Percentiles rank a stretch among this genome's conserved stretches.
These are phyloP conservation scores for Rhodotorula sp. DNA, from an alignment of 1,284 basidiomycete genomes.

Conservation along the genomic window DNA sequence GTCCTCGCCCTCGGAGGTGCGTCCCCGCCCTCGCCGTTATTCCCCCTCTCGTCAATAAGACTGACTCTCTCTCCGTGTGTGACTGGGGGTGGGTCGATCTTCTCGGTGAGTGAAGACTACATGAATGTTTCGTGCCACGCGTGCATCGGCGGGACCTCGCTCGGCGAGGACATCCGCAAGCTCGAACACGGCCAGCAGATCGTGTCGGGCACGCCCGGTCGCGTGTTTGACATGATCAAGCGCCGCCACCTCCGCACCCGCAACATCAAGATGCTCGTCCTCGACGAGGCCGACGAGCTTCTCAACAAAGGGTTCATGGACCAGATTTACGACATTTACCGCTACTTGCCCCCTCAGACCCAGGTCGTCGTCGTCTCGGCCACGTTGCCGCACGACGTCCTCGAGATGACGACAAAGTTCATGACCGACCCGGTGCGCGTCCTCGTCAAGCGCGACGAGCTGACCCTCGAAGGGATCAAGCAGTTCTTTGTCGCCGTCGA, in stretches of 20 bases:
- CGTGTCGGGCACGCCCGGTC: conserved; percentile 94
- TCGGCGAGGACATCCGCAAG: conserved; percentile 98
- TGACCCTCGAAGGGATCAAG: conserved; percentile 99
- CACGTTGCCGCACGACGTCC: conserved; percentile 92
- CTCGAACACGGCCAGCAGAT: conserved; percentile 98
- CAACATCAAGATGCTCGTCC: conserved; percentile 99
- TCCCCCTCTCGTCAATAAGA: no score
- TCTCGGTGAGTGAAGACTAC: conserved; percentile 29
- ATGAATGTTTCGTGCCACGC: conserved; percentile 97
- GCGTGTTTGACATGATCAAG: conserved; percentile 99
- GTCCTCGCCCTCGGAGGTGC: conserved; percentile 83
- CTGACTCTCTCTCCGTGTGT: background rate
- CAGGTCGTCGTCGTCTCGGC: conserved; percentile 89
- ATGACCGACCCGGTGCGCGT: conserved; percentile 99
- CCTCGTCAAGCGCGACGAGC: conserved; percentile 98
- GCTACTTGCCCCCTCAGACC: conserved; percentile 95
- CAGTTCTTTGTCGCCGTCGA: conserved; percentile 99
- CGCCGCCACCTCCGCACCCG: conserved; percentile 88
- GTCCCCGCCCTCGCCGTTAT: background rate
- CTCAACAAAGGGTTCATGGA: conserved; percentile 99
- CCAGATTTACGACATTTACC: conserved; percentile 99
- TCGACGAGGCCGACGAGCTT: conserved; percentile 97
- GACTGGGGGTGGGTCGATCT: background rate
- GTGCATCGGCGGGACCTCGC: conserved; percentile 95
- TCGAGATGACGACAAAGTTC: conserved; percentile 99